Evolutionary conservation across 805 yeast species (phyloP), one percentile per base, ranked within the genome.

Genomic region (Monosporozyma solicola): DNA sequence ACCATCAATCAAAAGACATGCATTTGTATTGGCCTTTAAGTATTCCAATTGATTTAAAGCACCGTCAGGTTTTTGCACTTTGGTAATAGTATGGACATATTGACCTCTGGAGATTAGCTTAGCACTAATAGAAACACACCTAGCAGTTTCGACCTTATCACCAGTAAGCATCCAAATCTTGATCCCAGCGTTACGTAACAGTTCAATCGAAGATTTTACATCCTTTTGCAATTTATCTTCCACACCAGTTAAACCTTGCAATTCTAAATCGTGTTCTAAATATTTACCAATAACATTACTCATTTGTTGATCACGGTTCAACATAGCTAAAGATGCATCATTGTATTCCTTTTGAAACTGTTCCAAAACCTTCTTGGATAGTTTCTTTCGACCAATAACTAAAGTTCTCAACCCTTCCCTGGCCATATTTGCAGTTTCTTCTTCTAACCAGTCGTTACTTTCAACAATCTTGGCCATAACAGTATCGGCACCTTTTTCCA

Each of bases 131-230:
- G 97, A 90, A 41, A 94, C 97, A 77, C 99, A 94, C 55, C 90
- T 82, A 1, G 99, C 99, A 0, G 99, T 94, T 71, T 94, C 99
- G 6, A 94, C 98, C 67, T 94, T 94, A 68, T 94, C 99, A 59
- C 99, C 99, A 0, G 99, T 94, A 48, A 94, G 74, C 99, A 94
- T 95, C 99, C 99, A 94, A 50, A 94, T 94, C 62, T 91, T 91
- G 53, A 95, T 82, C 3, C 98, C 99, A 0, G 98, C 99, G 70
- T 95, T 94, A 60, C 99, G 79, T 59, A 94, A 75, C 37, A 91
- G 75, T 72, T 94, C 99, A 54, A 94, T 83, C 0, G 97, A 88
- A 0, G 95, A 79, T 69, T 92, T 92, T 49, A 95, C 97, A 66
- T 92, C 90, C 53, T 80, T 78, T 66, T 94, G 99, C 49, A 94